Percentiles rank a stretch among this genome's conserved stretches.
Conservation (phyloP, 345 rosid species). For the Heritiera littoralis region DNA sequence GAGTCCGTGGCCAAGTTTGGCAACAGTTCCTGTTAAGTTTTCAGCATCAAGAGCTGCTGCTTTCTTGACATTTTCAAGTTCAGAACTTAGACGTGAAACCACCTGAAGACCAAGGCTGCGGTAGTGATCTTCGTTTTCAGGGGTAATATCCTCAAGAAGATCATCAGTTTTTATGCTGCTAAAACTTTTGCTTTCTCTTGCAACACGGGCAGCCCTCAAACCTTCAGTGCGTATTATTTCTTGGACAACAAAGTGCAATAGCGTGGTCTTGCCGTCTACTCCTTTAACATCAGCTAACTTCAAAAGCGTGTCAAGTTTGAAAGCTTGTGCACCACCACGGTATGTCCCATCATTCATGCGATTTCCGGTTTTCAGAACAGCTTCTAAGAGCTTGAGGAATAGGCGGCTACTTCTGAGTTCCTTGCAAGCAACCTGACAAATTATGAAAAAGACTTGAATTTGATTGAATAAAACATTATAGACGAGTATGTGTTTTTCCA, state of each 20-base stretch:
- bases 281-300: constrained; percentile 98
- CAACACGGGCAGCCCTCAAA: constrained; percentile 72
- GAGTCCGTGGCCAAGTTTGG: constrained; percentile 62
- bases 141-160: constrained; percentile 57
- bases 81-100: constrained; percentile 70
- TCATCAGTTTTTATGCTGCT: constrained; percentile 71
- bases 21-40: constrained; percentile 66
- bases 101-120: constrained; percentile 79
- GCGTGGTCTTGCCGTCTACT: constrained; percentile 92
- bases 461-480: not conserved
- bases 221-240: constrained; percentile 96
- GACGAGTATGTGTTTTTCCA: not conserved
- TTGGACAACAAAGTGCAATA: constrained; percentile 92
- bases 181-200: constrained; percentile 68
- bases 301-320: constrained; percentile 95
- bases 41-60: constrained; percentile 87
- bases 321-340: constrained; percentile 96
- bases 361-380: constrained; percentile 98
- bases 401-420: constrained; percentile 79
- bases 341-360: constrained; percentile 98
- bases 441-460: constrained; percentile 6
- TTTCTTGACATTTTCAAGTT: constrained; percentile 88
- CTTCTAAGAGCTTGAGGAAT: constrained; percentile 95
- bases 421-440: constrained; percentile 77
- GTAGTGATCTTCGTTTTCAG: constrained; percentile 66